phyloP scores from a whole-genome alignment of 2,329 filamentous ascomycete genomes.

The Penicillium glabrum region DNA sequence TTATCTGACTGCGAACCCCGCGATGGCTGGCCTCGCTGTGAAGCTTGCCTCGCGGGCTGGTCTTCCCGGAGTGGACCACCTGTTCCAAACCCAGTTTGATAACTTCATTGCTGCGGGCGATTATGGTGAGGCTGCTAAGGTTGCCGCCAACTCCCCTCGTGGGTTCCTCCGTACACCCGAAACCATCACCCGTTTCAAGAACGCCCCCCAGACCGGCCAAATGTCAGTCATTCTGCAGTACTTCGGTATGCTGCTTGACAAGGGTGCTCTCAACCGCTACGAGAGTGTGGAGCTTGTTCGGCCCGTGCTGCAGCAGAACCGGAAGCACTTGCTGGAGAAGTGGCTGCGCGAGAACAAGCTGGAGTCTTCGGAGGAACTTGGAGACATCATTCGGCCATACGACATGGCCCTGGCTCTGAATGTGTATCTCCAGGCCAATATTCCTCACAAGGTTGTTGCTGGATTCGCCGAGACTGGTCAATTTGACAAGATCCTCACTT shows the following conservation, averaged over 20 bases:
- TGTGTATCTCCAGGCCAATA: slow-evolving; percentile 89
- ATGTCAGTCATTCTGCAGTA: slow-evolving; percentile 96
- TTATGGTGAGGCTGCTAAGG: slow-evolving; percentile 87
- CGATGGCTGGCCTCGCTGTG: slow-evolving; percentile 88
- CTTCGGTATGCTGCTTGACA: slow-evolving; percentile 95
- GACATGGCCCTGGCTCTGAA: slow-evolving; percentile 83
- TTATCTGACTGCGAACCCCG: slow-evolving; percentile 94
- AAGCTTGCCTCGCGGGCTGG: slow-evolving; percentile 94
- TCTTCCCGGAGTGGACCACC: slow-evolving; percentile 87
- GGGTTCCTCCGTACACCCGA: slow-evolving; percentile 92
- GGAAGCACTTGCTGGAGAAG: slow-evolving; percentile 95
- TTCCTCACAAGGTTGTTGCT: slow-evolving; percentile 90
- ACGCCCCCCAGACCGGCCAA: slow-evolving; percentile 67
- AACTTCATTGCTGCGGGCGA: slow-evolving; percentile 76
- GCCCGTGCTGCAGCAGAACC: slow-evolving; percentile 87
- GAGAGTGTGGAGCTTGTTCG: slow-evolving; percentile 92
- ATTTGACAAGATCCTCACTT: slow-evolving; percentile 94
- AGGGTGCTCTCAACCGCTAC: slow-evolving; percentile 86
- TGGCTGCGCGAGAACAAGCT: slow-evolving; percentile 97
- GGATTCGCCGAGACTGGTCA: slow-evolving; percentile 93
- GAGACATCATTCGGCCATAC: slow-evolving; percentile 87
- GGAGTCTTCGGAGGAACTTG: slow-evolving; percentile 92
- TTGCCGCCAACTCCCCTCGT: slow-evolving; percentile 92
- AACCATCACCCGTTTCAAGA: slow-evolving; percentile 96
- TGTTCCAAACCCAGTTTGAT: slow-evolving; percentile 92